Evolutionary conservation across 768 basidiomycete genomes (phyloP), one percentile per base, ranked within the genome.

Genomic region (Kwoniella dejecticola): DNA sequence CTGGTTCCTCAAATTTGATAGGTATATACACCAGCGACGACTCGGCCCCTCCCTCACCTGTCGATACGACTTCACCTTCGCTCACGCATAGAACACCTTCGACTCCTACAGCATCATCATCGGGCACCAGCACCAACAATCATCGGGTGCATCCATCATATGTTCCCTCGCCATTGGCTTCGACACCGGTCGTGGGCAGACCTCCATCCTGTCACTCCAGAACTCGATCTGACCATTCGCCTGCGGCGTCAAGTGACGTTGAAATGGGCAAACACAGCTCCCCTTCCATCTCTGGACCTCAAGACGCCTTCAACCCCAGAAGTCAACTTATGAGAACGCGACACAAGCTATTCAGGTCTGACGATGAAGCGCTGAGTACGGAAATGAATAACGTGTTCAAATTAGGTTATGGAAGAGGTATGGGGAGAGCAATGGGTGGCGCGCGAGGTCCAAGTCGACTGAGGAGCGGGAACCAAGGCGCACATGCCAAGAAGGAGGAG

Each of bases 381-480:
- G 59, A 60, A 31, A 52, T 60, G 50, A 60, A 52, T 13, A 54
- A 52, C 17, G 59, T 60, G 7, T 60, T 60, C 26, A 54, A 46
- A 48, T 44, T 60, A 19, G 59, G 59, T 8, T 53, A 60, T 30
- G 59, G 59, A 8, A 36, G 59, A 44, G 59, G 50, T 2, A 50
- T 60, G 36, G 52, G 59, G 12, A 44, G 52, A 40, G 59, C 27
- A 8, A n/a, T 53, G 11, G 33, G 40, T 38, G 55, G 23, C 8
- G 52, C 5, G 12, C 52, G 59, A 52, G 59, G 59, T 12, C 59
- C 59, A 17, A 60, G 59, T 47, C 52, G 44, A 52, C 52, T 60
- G 40, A 54, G 59, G 24, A 33, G 48, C 11, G 31, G 44, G 8
- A 7, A n/a, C 17, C 30, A 33, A 30, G 33, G n/a, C n/a, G n/a